These are phyloP conservation scores for Paecilomyces variotii DNA, from an alignment of 2,329 filamentous ascomycete genomes.

Conservation along the genomic window DNA sequence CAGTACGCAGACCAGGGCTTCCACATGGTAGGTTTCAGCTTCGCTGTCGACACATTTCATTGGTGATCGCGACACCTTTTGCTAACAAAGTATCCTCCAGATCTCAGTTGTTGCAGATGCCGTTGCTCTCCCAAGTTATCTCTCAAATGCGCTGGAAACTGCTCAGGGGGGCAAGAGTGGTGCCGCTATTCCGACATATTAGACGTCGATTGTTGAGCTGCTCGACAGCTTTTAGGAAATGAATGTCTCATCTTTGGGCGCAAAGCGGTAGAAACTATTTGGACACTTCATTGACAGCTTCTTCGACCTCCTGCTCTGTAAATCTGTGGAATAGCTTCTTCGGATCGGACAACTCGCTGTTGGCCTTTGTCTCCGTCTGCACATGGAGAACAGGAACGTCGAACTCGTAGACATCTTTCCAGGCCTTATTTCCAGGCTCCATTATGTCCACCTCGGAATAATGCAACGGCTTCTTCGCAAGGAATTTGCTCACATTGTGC, in stretches of 20 bases:
- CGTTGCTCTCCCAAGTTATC: constrained; percentile 35
- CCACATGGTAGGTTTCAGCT: constrained; percentile 38
- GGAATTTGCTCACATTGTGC: constrained; percentile 45
- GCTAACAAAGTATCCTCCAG: constrained; percentile 12
- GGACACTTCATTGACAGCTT: constrained; percentile 42
- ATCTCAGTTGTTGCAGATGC: constrained; percentile 39
- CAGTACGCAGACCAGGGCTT: constrained; percentile 47
- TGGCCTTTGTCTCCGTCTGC: constrained; percentile 40
- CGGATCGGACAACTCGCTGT: constrained; percentile 49
- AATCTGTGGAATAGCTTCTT: constrained; percentile 58
- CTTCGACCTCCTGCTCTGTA: constrained; percentile 48
- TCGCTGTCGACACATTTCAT: not conserved
- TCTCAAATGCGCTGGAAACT: constrained; percentile 26
- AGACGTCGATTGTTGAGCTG: not conserved
- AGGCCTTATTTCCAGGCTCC: constrained; percentile 44
- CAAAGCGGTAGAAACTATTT: not conserved
- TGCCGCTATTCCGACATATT: constrained; percentile 7
- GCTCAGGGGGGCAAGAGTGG: constrained; percentile 20
- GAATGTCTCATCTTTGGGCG: not conserved
- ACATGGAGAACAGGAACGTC: constrained; percentile 58
- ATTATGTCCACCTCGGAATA: constrained; percentile 55
- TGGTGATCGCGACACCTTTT: not conserved
- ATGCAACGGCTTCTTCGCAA: constrained; percentile 45
- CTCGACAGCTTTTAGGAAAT: not conserved
- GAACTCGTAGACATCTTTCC: constrained; percentile 56